These are phyloP conservation scores for Passiflora organensis DNA, from an alignment of 345 rosid species.

Conservation along the genomic window DNA sequence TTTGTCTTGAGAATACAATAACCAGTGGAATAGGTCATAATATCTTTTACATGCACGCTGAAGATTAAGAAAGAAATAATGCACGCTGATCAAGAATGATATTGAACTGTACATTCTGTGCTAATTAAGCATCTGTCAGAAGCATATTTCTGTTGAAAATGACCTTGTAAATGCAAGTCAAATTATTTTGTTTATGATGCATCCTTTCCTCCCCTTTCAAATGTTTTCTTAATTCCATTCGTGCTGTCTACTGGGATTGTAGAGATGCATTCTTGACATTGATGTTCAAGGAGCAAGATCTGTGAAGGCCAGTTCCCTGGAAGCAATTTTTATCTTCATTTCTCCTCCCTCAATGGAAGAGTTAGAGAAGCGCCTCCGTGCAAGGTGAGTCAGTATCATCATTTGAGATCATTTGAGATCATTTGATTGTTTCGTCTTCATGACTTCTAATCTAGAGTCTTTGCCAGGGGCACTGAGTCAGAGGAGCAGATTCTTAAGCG, in stretches of 20 bases:
- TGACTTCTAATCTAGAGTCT: slow-evolving; percentile 9
- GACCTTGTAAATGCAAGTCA: no score
- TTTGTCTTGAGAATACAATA: no score
- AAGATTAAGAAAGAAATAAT: no score
- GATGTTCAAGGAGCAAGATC: slow-evolving; percentile 96
- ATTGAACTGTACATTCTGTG: no score
- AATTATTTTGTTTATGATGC: not conserved
- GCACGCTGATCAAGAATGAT: no score
- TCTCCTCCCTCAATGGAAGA: slow-evolving; percentile 85
- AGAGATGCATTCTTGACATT: slow-evolving; percentile 97
- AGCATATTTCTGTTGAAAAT: no score
- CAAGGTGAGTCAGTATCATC: slow-evolving; percentile 41
- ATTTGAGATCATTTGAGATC: not conserved
- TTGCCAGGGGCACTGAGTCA: slow-evolving; percentile 78
- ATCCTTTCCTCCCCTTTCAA: no score
- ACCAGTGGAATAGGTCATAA: no score
- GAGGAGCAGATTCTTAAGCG: slow-evolving; percentile 82
- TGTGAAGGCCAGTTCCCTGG: slow-evolving; percentile 66
- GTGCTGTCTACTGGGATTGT: slow-evolving; percentile 14
- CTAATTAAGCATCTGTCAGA: no score
- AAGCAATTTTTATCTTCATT: slow-evolving; percentile 74
- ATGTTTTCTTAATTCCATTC: no score
- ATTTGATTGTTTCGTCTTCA: slow-evolving; percentile 8
- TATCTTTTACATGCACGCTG: no score
- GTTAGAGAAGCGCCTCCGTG: slow-evolving; percentile 84